phyloP scores from a whole-genome alignment of 2,329 filamentous ascomycete species.

The Elsinoe arachidis region DNA sequence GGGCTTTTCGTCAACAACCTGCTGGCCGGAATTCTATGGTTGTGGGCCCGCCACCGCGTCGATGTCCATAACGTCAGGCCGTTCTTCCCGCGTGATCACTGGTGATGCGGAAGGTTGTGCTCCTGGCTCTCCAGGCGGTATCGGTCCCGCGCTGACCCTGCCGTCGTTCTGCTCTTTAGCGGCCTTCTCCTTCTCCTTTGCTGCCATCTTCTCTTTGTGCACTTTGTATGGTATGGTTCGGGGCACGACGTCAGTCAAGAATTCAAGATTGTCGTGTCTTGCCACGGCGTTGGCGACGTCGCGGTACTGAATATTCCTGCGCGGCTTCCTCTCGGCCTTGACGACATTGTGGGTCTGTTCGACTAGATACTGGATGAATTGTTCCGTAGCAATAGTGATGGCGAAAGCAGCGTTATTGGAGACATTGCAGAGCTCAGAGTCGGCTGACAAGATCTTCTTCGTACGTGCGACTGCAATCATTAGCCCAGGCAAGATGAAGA shows the following conservation, averaged over 20 bases:
- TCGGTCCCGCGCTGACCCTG: background rate
- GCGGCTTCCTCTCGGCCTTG: conserved; percentile 82
- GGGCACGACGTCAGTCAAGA: conserved; percentile 83
- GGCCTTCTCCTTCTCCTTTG: conserved; percentile 26
- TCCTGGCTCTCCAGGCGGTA: background rate
- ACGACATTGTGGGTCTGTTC: conserved; percentile 79
- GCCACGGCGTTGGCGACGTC: conserved; percentile 83
- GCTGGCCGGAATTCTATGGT: background rate
- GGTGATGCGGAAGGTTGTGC: background rate
- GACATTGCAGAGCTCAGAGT: conserved; percentile 76
- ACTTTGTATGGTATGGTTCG: conserved; percentile 74
- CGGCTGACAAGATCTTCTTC: conserved; percentile 87
- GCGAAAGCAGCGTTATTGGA: conserved; percentile 92
- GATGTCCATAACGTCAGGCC: conserved; percentile 12
- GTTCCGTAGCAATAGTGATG: conserved; percentile 86
- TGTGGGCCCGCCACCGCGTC: conserved; percentile 1
- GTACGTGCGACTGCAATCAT: conserved; percentile 67
- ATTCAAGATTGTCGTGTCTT: conserved; percentile 88
- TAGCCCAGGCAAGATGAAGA: background rate
- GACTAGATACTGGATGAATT: conserved; percentile 90
- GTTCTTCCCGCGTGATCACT: background rate
- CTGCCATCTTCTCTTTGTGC: conserved; percentile 56
- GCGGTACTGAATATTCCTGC: conserved; percentile 91
- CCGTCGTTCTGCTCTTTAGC: background rate
- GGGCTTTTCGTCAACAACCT: too few species aligned